Conservation (phyloP, 345 rosid genomes). For the Turritis glabra region DNA sequence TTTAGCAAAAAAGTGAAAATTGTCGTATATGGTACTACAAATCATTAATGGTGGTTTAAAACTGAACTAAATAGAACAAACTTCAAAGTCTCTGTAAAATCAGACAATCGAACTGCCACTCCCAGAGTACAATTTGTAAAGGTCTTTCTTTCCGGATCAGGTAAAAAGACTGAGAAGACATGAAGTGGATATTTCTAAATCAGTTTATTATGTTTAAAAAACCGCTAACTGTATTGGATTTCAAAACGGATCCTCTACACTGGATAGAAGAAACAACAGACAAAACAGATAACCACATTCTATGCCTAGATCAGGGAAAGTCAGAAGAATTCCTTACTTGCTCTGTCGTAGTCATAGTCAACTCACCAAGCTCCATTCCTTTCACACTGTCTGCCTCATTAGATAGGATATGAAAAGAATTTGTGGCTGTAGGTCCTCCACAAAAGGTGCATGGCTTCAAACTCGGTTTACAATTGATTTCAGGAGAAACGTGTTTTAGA, state of each 20-base stretch:
- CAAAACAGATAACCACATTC: neutral
- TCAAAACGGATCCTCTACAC: neutral
- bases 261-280: neutral
- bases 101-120: neutral
- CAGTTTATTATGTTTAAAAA: neutral
- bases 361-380: conserved; percentile 42
- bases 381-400: conserved; percentile 45
- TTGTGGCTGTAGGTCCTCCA: conserved; percentile 51
- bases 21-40: neutral
- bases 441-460: conserved; percentile 55
- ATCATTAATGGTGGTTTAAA: neutral
- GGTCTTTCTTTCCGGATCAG: neutral
- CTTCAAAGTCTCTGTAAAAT: neutral
- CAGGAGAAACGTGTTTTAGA: conserved; percentile 50
- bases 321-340: conserved; percentile 50
- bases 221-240: neutral
- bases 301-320: neutral
- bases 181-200: neutral
- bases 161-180: neutral
- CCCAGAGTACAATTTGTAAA: neutral
- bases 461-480: conserved; percentile 38
- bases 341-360: conserved; percentile 46
- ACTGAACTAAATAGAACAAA: neutral
- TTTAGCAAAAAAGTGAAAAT: neutral
- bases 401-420: conserved; percentile 64